Conservation (phyloP, 192 early-diverging fungal genomes). For the Chytriomyces sp. region DNA sequence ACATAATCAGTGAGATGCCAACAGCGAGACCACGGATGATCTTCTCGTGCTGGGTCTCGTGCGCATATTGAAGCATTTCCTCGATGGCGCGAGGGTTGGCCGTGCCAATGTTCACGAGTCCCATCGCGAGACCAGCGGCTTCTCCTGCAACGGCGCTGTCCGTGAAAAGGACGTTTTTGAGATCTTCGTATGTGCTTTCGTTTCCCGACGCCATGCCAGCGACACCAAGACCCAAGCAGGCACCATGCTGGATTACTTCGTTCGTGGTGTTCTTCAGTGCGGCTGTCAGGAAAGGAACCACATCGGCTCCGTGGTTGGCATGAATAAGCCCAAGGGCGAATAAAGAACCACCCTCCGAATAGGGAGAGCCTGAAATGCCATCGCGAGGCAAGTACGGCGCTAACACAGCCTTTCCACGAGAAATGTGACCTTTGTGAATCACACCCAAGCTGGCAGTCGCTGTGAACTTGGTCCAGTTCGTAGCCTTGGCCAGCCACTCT, state of each 20-base stretch:
- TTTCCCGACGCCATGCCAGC: constrained; percentile 95
- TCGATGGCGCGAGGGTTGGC: constrained; percentile 76
- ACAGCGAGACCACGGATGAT: constrained; percentile 96
- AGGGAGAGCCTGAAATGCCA: constrained; percentile 81
- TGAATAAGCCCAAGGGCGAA: constrained; percentile 97
- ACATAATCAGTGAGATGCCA: constrained; percentile 96
- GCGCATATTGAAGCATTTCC: constrained; percentile 97
- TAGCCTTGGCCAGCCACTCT: constrained; percentile 96
- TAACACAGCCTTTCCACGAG: constrained; percentile 78
- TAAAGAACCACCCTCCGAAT: constrained; percentile 95
- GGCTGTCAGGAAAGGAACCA: constrained; percentile 79
- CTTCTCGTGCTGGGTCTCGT: constrained; percentile 99
- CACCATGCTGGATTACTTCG: constrained; percentile 96
- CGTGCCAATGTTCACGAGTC: constrained; percentile 96
- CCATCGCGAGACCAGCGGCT: constrained; percentile 95
- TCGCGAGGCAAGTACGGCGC: constrained; percentile 94
- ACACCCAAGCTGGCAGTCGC: constrained; percentile 97
- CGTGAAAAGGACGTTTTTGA: constrained; percentile 85
- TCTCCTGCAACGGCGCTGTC: constrained; percentile 98
- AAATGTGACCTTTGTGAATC: constrained; percentile 96
- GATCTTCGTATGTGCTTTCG: constrained; percentile 83
- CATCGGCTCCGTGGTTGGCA: constrained; percentile 88
- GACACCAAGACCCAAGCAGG: constrained; percentile 90
- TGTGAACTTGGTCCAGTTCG: constrained; percentile 99
- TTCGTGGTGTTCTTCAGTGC: constrained; percentile 75